A percentile compares a stretch with the other conserved stretches of the same genome.
Evolutionary conservation across 2,329 filamentous ascomycete genomes (phyloP).

Genomic region (Fusarium pilosicola): DNA sequence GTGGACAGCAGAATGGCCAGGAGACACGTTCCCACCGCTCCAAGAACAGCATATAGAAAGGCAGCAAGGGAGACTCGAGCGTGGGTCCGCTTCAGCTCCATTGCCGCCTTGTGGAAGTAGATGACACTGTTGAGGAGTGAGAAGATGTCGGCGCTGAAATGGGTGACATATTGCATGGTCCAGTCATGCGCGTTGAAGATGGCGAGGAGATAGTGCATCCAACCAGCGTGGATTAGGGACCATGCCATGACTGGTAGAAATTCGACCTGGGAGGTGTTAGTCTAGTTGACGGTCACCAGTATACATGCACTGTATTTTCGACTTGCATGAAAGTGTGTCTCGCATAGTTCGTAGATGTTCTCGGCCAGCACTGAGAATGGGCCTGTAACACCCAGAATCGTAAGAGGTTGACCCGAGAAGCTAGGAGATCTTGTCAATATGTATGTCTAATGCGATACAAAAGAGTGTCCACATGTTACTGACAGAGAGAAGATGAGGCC

Average conservation of each 20-base stretch:
- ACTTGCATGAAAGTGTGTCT: conserved; percentile 62
- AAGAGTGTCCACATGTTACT: conserved; percentile 20
- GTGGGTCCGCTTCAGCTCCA: conserved; percentile 70
- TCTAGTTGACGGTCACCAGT: not conserved
- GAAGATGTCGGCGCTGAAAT: conserved; percentile 74
- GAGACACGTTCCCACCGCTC: conserved; percentile 70
- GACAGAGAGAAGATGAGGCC: conserved; percentile 71
- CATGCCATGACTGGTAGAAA: conserved; percentile 76
- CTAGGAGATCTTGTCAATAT: conserved; percentile 36
- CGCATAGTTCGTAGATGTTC: conserved; percentile 70
- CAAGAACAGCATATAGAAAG: conserved; percentile 73
- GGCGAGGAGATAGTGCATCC: conserved; percentile 72
- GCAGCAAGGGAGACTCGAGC: conserved; percentile 66
- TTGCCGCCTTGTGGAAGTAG: conserved; percentile 74
- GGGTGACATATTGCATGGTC: conserved; percentile 77
- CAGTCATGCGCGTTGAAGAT: conserved; percentile 75
- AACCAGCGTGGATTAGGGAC: conserved; percentile 71
- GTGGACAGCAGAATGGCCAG: conserved; percentile 70
- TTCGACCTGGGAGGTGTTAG: conserved; percentile 51
- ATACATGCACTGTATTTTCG: not conserved
- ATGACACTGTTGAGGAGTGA: conserved; percentile 74
- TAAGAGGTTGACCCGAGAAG: conserved; percentile 70
- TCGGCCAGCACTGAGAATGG: conserved; percentile 75
- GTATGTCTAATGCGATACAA: not conserved
- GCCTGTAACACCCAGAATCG: conserved; percentile 72